Conservation (phyloP, 2,329 filamentous ascomycete genomes). For the Colletotrichum sp. region DNA sequence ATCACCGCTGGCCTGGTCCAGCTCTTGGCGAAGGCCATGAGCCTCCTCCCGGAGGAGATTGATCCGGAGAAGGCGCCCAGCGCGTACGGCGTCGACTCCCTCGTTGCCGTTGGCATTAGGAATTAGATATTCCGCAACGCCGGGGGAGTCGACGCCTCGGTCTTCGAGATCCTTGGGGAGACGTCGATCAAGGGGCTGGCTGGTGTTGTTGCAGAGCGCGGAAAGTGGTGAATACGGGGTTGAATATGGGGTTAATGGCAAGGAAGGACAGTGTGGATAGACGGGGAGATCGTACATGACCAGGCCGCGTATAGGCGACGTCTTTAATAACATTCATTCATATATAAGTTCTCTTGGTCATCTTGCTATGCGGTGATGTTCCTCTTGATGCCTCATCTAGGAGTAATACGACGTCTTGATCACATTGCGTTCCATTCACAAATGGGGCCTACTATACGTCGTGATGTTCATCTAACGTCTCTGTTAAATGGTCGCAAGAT, state of each 20-base stretch:
- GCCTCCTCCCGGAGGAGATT: conserved; percentile 49
- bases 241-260: neutral
- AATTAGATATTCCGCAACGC: conserved; percentile 21
- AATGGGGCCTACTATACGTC: neutral
- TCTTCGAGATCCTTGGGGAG: conserved; percentile 20
- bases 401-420: neutral
- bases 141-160: conserved; percentile 17
- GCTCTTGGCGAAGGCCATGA: conserved; percentile 51
- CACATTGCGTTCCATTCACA: neutral
- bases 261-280: neutral
- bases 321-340: neutral
- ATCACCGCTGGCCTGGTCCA: conserved; percentile 39
- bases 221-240: neutral
- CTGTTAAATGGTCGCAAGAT: neutral
- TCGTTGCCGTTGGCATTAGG: conserved; percentile 48
- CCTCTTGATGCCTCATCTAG: neutral
- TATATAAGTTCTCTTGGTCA: neutral
- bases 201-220: neutral
- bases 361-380: neutral
- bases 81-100: conserved; percentile 57
- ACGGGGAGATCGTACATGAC: neutral
- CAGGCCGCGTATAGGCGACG: neutral
- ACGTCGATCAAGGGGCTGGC: conserved; percentile 4
- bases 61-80: conserved; percentile 43
- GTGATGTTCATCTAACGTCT: neutral